A percentile compares a stretch with the other conserved stretches of the same genome.
phyloP scores from a whole-genome alignment of 208 protist species.

The Trichomonas vaginalis region DNA sequence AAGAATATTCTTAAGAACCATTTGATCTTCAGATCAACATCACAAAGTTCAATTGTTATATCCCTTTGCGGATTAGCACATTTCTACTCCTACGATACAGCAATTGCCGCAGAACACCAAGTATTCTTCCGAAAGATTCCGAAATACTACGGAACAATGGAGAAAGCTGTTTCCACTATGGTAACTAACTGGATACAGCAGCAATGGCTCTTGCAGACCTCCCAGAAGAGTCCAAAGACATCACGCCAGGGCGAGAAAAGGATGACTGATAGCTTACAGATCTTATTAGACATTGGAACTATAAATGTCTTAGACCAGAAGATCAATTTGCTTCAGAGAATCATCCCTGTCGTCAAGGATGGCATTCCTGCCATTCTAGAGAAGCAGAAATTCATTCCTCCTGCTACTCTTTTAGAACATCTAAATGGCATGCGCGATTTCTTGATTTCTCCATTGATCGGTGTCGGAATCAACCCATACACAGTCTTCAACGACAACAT shows the following conservation, averaged over 20 bases:
- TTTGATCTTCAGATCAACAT: background rate
- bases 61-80: background rate
- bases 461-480: background rate
- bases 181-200: background rate
- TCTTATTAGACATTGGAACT: background rate
- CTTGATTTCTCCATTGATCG: background rate
- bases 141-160: background rate
- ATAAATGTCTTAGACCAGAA: background rate
- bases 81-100: background rate
- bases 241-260: background rate
- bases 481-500: background rate
- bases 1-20: background rate
- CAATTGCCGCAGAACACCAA: background rate
- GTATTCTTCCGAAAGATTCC: background rate
- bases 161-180: background rate
- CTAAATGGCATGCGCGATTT: background rate
- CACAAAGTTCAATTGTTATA: background rate
- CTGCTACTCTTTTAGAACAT: background rate
- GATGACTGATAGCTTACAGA: background rate
- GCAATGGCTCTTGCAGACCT: background rate
- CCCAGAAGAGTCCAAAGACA: background rate
- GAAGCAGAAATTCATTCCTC: background rate
- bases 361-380: background rate
- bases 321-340: background rate
- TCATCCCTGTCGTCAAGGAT: background rate